Evolutionary conservation across 1,284 basidiomycete species (phyloP).

Genomic region (Ganoderma boninense): DNA sequence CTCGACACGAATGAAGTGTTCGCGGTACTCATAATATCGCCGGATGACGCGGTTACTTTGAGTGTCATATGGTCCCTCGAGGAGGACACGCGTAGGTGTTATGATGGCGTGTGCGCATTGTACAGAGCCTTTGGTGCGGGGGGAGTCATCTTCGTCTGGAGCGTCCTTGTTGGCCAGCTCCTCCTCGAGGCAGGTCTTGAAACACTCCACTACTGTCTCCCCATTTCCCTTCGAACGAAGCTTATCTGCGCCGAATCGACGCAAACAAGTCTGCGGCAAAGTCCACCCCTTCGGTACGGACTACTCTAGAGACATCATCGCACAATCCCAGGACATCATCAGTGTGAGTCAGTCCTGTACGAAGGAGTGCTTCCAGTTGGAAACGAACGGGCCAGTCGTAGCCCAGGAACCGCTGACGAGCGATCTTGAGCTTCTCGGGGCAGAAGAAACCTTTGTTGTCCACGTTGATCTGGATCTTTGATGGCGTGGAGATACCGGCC

Average conservation of each 20-base stretch:
- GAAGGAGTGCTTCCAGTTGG: constrained; percentile 72
- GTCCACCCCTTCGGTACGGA: constrained; percentile 36
- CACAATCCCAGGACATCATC: constrained; percentile 54
- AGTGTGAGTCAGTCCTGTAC: constrained; percentile 64
- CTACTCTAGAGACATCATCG: constrained; percentile 51
- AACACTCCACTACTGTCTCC: constrained; percentile 59
- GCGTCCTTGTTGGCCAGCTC: constrained; percentile 12
- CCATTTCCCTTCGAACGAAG: constrained; percentile 49
- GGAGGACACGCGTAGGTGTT: constrained; percentile 70
- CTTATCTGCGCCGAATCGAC: constrained; percentile 52
- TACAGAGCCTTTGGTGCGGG: constrained; percentile 45
- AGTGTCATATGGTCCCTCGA: constrained; percentile 76
- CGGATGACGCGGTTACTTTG: constrained; percentile 75
- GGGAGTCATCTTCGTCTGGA: constrained; percentile 5
- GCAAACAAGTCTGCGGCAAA: constrained; percentile 57
- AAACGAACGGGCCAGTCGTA: constrained; percentile 70
- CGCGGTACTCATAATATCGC: constrained; percentile 61
- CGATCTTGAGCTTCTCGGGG: constrained; percentile 50
- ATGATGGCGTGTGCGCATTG: constrained; percentile 71
- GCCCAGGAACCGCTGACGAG: constrained; percentile 50
- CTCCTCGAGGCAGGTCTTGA: constrained; percentile 45
- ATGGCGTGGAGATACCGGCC: constrained; percentile 54
- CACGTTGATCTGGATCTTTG: constrained; percentile 52
- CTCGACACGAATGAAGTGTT: constrained; percentile 78
- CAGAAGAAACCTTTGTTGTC: constrained; percentile 58